Evolutionary conservation across 1,284 basidiomycete species (phyloP).

Genomic region (Sporisorium sorghi): DNA sequence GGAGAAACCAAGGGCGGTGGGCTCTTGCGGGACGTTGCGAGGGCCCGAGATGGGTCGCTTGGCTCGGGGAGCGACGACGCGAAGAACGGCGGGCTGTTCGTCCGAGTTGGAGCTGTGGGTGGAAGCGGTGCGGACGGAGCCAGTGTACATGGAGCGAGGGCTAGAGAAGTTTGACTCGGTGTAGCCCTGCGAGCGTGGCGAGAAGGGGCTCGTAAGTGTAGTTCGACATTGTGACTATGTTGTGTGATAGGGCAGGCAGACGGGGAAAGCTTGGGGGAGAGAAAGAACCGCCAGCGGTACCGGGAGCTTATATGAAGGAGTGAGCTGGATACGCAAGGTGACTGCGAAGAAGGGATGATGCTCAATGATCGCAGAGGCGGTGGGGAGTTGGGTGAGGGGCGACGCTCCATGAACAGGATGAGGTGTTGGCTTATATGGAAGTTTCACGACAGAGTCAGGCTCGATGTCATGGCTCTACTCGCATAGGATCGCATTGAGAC

Average conservation of each 20-base stretch:
- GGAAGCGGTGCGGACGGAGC: conserved; percentile 27
- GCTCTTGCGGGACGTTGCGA: conserved; percentile 4
- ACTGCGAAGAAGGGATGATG: not conserved
- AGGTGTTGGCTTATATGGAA: conserved; percentile 30
- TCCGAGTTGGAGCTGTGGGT: conserved; percentile 33
- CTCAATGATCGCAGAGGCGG: not conserved
- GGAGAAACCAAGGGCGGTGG: conserved; percentile 17
- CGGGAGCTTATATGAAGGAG: conserved; percentile 11
- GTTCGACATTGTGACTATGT: conserved; percentile 22
- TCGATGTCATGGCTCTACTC: conserved; percentile 19
- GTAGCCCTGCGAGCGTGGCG: conserved; percentile 35
- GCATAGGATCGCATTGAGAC: conserved; percentile 3
- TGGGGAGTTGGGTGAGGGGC: not conserved
- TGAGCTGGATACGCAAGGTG: not conserved
- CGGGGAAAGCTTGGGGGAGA: not conserved
- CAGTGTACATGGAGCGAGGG: conserved; percentile 33
- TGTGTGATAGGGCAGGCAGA: not conserved
- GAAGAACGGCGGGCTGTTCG: conserved; percentile 20
- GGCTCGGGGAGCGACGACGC: conserved; percentile 19
- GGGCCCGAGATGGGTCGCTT: conserved; percentile 19
- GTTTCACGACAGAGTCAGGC: conserved; percentile 11
- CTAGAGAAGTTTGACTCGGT: conserved; percentile 38
- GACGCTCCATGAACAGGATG: not conserved
- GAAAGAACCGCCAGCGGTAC: conserved; percentile 27
- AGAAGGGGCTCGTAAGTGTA: conserved; percentile 39